phyloP scores from a whole-genome alignment of 345 rosid genomes.

The Populus deltoides region DNA sequence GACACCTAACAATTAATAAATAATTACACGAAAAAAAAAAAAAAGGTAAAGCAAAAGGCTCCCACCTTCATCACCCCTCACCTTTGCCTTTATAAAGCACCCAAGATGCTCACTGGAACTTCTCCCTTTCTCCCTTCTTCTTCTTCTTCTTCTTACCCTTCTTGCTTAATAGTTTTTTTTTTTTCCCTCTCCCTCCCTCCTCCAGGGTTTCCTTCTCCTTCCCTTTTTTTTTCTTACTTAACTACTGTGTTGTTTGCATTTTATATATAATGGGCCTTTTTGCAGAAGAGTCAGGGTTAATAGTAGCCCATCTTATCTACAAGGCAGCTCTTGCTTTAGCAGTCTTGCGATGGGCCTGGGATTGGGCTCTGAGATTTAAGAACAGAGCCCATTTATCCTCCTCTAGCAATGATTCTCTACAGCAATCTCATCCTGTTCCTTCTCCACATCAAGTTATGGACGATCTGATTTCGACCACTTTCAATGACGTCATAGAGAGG shows the following conservation, averaged over 20 bases:
- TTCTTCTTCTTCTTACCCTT: not conserved
- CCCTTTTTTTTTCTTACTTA: not conserved
- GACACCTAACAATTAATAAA: not conserved
- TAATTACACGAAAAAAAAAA: not conserved
- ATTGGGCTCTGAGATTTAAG: slow-evolving; percentile 53
- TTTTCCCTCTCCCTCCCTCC: no score
- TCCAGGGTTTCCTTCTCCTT: not conserved
- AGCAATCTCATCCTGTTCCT: slow-evolving; percentile 5
- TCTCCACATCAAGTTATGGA: slow-evolving; percentile 53
- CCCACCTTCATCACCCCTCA: not conserved
- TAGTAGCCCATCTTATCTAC: slow-evolving; percentile 61
- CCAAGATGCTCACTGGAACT: not conserved
- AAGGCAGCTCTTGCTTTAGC: slow-evolving; percentile 66
- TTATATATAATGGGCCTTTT: slow-evolving; percentile 49
- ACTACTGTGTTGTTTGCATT: not conserved
- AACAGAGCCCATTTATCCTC: slow-evolving; percentile 28
- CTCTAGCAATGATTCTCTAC: slow-evolving; percentile 7
- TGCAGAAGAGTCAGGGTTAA: slow-evolving; percentile 58
- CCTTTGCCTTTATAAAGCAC: slow-evolving; percentile 22
- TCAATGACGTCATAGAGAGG: slow-evolving; percentile 50
- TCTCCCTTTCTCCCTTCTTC: slow-evolving; percentile 26
- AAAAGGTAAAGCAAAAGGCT: not conserved
- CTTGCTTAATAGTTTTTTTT: not conserved
- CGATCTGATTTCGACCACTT: slow-evolving; percentile 53
- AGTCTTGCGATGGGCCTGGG: slow-evolving; percentile 62